phyloP scores from a whole-genome alignment of 495 filamentous ascomycete species.

The Entonaema liquescens region DNA sequence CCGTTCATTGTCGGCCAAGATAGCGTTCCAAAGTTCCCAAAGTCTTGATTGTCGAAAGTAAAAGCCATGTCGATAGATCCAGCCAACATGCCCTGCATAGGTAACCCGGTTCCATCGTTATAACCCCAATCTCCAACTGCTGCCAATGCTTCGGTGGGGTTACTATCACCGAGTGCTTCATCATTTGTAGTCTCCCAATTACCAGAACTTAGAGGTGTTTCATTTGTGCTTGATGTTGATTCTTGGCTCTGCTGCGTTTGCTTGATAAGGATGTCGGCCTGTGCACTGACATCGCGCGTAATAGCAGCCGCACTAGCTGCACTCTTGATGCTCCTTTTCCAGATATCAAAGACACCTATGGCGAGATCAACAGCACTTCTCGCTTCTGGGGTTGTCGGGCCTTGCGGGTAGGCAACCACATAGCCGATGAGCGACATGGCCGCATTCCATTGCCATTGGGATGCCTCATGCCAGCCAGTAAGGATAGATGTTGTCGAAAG shows the following conservation, averaged over 20 bases:
- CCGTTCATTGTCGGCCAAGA: conserved; percentile 24
- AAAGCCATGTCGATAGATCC: conserved; percentile 34
- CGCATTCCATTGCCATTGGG: conserved; percentile 64
- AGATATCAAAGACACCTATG: conserved; percentile 56
- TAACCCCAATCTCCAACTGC: conserved; percentile 4
- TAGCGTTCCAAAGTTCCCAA: conserved; percentile 3
- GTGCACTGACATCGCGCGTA: conserved; percentile 35
- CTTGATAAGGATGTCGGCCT: conserved; percentile 26
- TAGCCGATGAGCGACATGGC: conserved; percentile 61
- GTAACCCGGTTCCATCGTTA: neutral
- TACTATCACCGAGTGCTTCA: neutral
- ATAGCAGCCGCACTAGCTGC: conserved; percentile 55
- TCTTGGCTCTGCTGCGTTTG: conserved; percentile 3
- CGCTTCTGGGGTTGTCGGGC: conserved; percentile 42
- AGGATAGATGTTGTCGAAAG: conserved; percentile 56
- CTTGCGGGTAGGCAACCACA: conserved; percentile 53
- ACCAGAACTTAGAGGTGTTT: neutral
- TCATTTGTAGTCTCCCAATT: neutral
- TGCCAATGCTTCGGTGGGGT: neutral
- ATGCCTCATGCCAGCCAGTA: conserved; percentile 60
- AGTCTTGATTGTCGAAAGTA: conserved; percentile 28
- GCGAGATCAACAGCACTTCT: conserved; percentile 51
- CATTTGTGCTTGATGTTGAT: neutral
- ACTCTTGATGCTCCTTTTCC: conserved; percentile 55
- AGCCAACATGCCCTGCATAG: conserved; percentile 24